Conservation (phyloP, 805 yeast genomes). For the Candida silvicultrix region DNA sequence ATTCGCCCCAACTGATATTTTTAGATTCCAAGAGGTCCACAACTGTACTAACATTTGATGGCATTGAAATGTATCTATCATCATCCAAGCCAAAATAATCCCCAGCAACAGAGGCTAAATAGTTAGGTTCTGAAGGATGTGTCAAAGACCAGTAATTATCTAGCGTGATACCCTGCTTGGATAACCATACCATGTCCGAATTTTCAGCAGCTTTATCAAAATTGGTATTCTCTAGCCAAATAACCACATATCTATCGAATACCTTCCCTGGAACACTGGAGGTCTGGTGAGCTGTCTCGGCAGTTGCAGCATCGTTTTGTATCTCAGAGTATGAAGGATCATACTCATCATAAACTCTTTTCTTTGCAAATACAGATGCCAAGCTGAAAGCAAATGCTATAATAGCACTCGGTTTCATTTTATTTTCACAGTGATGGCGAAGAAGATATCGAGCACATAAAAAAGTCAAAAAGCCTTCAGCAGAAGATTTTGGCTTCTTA, state of each 20-base stretch:
- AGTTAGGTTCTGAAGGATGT: constrained; percentile 51
- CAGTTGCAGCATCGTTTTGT: not conserved
- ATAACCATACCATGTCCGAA: constrained; percentile 35
- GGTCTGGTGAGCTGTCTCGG: not conserved
- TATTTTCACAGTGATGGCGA: too few relatives aligned
- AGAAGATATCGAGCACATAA: too few relatives aligned
- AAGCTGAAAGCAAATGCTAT: not conserved
- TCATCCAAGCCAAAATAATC: constrained; percentile 42
- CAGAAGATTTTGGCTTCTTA: too few relatives aligned
- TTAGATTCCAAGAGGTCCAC: constrained; percentile 36
- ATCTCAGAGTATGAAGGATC: not conserved
- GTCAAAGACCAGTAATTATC: constrained; percentile 47
- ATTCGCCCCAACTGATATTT: constrained; percentile 46
- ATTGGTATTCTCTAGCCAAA: constrained; percentile 49
- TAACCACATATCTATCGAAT: constrained; percentile 15
- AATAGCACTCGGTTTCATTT: too few relatives aligned
- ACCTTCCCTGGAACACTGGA: not conserved
- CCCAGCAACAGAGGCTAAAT: constrained; percentile 43
- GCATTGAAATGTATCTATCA: constrained; percentile 39
- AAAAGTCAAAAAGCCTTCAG: too few relatives aligned
- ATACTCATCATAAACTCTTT: not conserved
- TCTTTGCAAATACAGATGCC: not conserved
- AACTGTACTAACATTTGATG: constrained; percentile 38
- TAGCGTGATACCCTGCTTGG: constrained; percentile 37
- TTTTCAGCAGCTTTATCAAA: constrained; percentile 43